phyloP scores from a whole-genome alignment of 805 yeast genomes.

The Kluyveromyces nonfermentans region DNA sequence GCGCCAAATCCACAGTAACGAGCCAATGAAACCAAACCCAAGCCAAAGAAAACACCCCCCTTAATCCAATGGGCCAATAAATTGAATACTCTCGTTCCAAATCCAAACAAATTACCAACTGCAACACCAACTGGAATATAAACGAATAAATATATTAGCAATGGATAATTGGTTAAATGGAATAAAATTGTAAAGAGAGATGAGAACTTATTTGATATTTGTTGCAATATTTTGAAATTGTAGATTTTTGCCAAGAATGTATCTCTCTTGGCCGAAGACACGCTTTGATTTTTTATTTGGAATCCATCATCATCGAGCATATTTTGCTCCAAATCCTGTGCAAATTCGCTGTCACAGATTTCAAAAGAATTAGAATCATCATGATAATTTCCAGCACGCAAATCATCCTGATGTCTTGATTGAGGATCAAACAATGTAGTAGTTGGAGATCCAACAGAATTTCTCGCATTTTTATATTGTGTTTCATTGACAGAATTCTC shows the following conservation, averaged over 20 bases:
- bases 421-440: constrained; percentile 11
- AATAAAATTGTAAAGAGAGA: constrained; percentile 31
- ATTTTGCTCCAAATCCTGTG: constrained; percentile 8
- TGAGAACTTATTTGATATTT: constrained; percentile 17
- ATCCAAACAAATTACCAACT: constrained; percentile 61
- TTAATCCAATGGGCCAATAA: constrained; percentile 91
- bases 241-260: constrained; percentile 29
- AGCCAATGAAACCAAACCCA: constrained; percentile 74
- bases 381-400: constrained; percentile 1
- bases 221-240: constrained; percentile 20
- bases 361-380: constrained; percentile 10
- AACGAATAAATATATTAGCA: constrained; percentile 49
- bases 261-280: constrained; percentile 25
- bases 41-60: constrained; percentile 76
- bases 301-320: constrained; percentile 5
- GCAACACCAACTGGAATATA: constrained; percentile 49
- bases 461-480: constrained; percentile 2
- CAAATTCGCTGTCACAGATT: constrained; percentile 7
- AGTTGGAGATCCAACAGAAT: constrained; percentile 11
- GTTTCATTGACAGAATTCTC: constrained; percentile 5
- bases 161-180: constrained; percentile 49
- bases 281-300: constrained; percentile 6
- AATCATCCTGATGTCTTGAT: constrained; percentile 2
- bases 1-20: constrained; percentile 80
- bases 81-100: constrained; percentile 59